Base-by-base conservation (phyloP, 108 stramenopile genomes). In the Nannochloropsis salina region DNA sequence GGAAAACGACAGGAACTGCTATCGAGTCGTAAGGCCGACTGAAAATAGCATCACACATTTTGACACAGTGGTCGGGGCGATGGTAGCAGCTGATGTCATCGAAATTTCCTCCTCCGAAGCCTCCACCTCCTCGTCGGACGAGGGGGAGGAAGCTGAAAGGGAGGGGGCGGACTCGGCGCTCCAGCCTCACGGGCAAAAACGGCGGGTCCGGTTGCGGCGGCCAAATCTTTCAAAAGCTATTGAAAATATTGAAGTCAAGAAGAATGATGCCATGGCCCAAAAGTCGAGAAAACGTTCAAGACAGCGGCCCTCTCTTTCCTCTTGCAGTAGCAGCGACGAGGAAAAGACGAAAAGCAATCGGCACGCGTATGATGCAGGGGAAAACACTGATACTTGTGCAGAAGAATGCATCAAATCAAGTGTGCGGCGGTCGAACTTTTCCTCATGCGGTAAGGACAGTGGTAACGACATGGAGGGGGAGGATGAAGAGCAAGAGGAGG, bases 271-370 rank as follows among this genome's bases (percentile, higher is more conserved):
- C 31, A 31, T 31, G 31, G 31, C 31, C 31, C 31, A 31, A 31
- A 31, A 31, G 31, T 31, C 31, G 31, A 31, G 31, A 31, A 31
- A 31, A 31, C 31, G 31, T 31, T 31, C 31, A 31, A 31, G 31
- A 31, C 31, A 31, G 31, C 31, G 31, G 31, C 31, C 31, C 31
- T 31, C 31, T 31, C 31, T 31, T 31, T 31, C 31, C 31, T 31
- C 6, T 74, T n/a, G 61, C 61, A 74, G 61, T n/a, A 74, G 61
- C n/a, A 74, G 61, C 61, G 61, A 74, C 20, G 61, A 74, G 61
- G 61, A 74, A 6, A n/a, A 74, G 5, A 2, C 3, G 61, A n/a
- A 3, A n/a, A n/a, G n/a, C 6, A n/a, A 74, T 3, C 20, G n/a
- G 31, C 31, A 31, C 31, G 31, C 31, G 31, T 0, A 51, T 10